Conservation (phyloP, 2,329 filamentous ascomycete species). For the Hymenoscyphus occultus region DNA sequence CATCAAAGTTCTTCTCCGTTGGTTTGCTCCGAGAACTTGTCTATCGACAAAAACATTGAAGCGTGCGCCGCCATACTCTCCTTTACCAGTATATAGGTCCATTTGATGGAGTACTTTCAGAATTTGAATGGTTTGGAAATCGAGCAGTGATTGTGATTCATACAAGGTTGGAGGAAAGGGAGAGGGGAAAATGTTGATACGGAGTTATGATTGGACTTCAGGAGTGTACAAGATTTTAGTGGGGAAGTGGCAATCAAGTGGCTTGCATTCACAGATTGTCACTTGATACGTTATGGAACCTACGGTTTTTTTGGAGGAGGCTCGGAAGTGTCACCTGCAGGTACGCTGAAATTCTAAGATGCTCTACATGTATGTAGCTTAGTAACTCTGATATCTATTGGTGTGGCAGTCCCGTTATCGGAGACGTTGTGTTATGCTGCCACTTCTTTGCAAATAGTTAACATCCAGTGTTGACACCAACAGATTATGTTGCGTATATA, state of each 20-base stretch:
- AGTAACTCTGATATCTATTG: neutral
- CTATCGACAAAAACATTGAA: neutral
- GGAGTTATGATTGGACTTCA: neutral
- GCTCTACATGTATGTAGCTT: neutral
- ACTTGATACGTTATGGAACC: neutral
- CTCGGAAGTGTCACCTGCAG: neutral
- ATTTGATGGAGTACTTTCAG: neutral
- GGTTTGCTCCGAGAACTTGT: neutral
- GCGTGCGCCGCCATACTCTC: neutral
- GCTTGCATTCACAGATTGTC: neutral
- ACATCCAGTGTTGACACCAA: neutral
- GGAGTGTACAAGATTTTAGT: neutral
- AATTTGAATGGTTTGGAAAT: neutral
- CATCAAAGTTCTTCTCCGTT: neutral
- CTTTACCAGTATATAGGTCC: neutral
- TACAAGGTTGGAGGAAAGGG: neutral
- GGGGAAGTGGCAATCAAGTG: neutral
- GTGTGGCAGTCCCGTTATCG: neutral
- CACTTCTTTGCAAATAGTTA: neutral
- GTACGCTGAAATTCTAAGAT: neutral
- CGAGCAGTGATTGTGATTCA: neutral
- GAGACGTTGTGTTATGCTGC: neutral
- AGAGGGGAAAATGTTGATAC: neutral
- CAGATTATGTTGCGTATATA: neutral
- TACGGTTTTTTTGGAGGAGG: neutral